Base-by-base conservation (phyloP, 768 basidiomycete genomes). In the Podaxis sp. region DNA sequence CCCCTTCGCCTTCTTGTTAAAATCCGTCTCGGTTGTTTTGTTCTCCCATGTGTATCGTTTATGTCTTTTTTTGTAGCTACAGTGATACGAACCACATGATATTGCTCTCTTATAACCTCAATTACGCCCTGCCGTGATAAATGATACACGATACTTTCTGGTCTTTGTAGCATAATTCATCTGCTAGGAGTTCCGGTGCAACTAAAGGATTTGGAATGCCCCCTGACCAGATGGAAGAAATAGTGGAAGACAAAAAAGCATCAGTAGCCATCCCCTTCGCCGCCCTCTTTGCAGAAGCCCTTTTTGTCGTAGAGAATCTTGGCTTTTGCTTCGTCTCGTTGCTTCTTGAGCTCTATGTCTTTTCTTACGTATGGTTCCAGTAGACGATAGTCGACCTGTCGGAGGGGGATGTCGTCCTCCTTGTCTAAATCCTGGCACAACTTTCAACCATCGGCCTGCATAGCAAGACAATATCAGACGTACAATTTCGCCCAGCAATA, bases 251-350 rank as follows among this genome's bases (percentile, higher is more conserved):
- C 44, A 36, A 13, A 15, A 15, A 7, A 33, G 44, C 9, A 33
- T 82, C 77, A 97, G 75, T 98, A 99, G 11, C 94, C 94, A 74
- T 98, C 96, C 7, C 96, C 96, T 78, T 98, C 96, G 40, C 94
- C 93, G 11, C 95, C 95, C 73, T 98, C 96, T 73, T 89, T 93
- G 72, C 89, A 94, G 75, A 96, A 99, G 2, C 96, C 96, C 67
- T 88, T 87, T 73, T 92, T 82, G 72, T 92, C 87, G 69, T 84
- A 92, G 63, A 99, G 77, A 46, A 96, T 83, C 69, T 92, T 84
- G 38, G 94, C 87, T 75, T 93, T 95, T 70, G 79, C 75, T 61
- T 93, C 90, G 68, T 97, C 96, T n/a, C 87, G 84, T 58, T 83
- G 80, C 71, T 92, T 91, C 77, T 90, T 92, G 60, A 75, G 75